phyloP scores from a whole-genome alignment of 2,329 filamentous ascomycete species.

The Cyphellophora europaea region DNA sequence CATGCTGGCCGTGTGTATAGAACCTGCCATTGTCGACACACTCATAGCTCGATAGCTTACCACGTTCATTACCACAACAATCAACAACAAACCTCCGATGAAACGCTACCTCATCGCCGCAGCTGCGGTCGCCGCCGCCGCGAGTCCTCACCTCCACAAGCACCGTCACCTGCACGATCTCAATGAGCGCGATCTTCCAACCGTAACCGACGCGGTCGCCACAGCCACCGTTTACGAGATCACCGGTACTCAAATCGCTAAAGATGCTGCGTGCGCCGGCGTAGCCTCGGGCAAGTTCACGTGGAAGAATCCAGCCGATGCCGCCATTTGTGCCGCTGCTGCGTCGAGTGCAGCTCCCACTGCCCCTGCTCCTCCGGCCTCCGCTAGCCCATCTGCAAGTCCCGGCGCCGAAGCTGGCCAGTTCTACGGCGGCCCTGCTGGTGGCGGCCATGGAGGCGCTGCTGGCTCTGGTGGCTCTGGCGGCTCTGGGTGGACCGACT shows the following conservation, averaged over 20 bases:
- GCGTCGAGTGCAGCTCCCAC: constrained; percentile 20
- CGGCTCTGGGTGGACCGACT: constrained; percentile 2
- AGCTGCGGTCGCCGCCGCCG: constrained; percentile 32
- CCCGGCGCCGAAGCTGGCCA: constrained; percentile 26
- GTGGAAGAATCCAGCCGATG: constrained; percentile 55
- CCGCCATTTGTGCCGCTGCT: constrained; percentile 38
- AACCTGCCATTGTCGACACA: no score
- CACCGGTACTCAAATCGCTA: constrained; percentile 52
- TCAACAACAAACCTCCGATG: constrained; percentile 18
- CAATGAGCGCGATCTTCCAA: constrained; percentile 29
- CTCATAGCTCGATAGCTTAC: not conserved
- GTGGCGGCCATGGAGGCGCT: constrained; percentile 12
- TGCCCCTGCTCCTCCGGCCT: constrained; percentile 17
- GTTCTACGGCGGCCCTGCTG: constrained; percentile 34
- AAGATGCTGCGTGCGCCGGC: constrained; percentile 59
- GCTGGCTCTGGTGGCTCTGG: constrained; percentile 18
- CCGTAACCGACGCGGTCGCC: constrained; percentile 25
- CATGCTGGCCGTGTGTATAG: not conserved
- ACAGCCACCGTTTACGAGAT: constrained; percentile 64
- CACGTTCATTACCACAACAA: not conserved
- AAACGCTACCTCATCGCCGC: constrained; percentile 27
- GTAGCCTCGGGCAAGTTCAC: constrained; percentile 57
- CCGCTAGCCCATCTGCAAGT: constrained; percentile 11
- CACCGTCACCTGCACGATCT: constrained; percentile 32
- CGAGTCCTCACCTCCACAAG: constrained; percentile 30